Conservation (phyloP, 1,284 basidiomycete genomes). For the Agaricales sp. region DNA sequence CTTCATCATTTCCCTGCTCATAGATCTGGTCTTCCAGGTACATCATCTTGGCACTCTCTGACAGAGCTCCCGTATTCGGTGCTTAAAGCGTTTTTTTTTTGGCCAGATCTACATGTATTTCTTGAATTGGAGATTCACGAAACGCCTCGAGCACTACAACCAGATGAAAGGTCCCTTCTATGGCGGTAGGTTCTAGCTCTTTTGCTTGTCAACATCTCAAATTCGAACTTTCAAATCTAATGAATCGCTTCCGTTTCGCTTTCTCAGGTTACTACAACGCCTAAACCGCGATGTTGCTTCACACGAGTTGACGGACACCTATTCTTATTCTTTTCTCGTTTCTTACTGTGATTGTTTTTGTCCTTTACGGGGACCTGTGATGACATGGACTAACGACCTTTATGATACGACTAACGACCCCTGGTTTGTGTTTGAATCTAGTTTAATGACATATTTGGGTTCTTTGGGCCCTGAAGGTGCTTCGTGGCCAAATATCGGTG, state of each 20-base stretch:
- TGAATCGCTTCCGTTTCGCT: background rate
- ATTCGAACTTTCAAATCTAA: background rate
- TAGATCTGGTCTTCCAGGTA: constrained; percentile 65
- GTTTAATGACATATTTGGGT: background rate
- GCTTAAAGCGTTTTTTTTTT: constrained; percentile 10
- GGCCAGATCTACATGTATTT: constrained; percentile 62
- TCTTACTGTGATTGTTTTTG: background rate
- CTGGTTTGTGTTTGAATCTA: background rate
- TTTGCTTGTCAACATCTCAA: background rate
- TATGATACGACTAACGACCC: background rate
- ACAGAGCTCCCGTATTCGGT: constrained; percentile 5
- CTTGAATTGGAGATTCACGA: constrained; percentile 62
- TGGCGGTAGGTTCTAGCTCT: constrained; percentile 36
- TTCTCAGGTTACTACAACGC: constrained; percentile 3
- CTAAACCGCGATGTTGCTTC: background rate
- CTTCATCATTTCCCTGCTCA: constrained; percentile 56
- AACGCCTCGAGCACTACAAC: constrained; percentile 55
- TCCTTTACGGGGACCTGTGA: background rate
- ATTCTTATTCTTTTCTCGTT: background rate
- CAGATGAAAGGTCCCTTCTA: constrained; percentile 52
- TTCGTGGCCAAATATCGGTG: background rate
- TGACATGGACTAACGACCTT: background rate
- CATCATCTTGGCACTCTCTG: constrained; percentile 14
- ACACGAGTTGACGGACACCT: background rate
- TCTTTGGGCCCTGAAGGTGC: background rate